Evolutionary conservation across 23 red algal genomes (phyloP).

Genomic region (Cyanidiococcus yangmingshanensis): DNA sequence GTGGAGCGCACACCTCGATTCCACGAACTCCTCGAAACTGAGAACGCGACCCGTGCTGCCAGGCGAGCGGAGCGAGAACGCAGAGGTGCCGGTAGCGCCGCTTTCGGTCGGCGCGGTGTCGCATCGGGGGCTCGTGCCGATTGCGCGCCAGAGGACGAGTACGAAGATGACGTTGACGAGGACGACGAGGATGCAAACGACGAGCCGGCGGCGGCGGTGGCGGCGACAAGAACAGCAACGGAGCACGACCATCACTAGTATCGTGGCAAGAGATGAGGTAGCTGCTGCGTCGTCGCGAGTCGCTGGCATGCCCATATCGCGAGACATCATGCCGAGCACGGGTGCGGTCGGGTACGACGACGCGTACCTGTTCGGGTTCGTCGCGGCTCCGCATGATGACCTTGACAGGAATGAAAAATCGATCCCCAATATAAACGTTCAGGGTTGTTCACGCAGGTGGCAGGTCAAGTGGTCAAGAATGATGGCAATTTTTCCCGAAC

Average conservation of each 20-base stretch:
- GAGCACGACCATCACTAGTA: no score
- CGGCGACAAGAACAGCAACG: no score
- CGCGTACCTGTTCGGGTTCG: not conserved
- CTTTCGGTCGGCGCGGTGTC: not conserved
- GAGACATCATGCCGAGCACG: no score
- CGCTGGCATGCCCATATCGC: no score
- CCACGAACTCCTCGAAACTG: not conserved
- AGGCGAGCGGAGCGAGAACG: not conserved
- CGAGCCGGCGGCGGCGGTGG: not conserved
- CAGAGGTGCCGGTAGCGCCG: not conserved
- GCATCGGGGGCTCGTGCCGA: not conserved
- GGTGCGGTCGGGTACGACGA: not conserved
- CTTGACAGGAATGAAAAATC: not conserved
- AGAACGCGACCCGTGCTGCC: not conserved
- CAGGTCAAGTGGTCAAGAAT: not conserved
- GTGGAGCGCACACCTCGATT: conserved; percentile 13
- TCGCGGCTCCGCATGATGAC: not conserved
- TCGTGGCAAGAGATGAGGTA: no score
- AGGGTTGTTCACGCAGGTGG: not conserved
- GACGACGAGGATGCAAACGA: not conserved
- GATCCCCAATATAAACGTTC: not conserved
- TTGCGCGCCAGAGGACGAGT: not conserved
- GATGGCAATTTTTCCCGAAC: not conserved
- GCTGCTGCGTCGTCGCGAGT: no score
- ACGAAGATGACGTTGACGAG: not conserved